A percentile compares a stretch with the other conserved stretches of the same genome.
Evolutionary conservation across 768 basidiomycete genomes (phyloP).

Genomic region (Crassisporium funariophilum): DNA sequence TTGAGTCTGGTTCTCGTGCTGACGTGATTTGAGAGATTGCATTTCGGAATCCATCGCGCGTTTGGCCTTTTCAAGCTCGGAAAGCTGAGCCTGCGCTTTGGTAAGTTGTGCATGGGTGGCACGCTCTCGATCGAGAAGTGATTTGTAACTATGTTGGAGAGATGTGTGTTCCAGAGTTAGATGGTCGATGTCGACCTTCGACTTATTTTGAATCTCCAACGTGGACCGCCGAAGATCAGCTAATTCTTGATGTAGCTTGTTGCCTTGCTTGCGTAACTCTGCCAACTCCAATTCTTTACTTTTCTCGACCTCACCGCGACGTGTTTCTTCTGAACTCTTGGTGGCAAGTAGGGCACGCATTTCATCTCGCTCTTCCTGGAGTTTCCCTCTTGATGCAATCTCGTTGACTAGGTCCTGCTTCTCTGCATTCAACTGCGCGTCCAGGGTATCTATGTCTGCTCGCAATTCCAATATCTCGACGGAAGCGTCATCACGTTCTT

Average conservation of each 20-base stretch:
- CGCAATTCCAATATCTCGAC: slow-evolving; percentile 72
- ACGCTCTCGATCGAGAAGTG: slow-evolving; percentile 65
- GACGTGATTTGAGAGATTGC: slow-evolving; percentile 64
- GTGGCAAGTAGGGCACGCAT: slow-evolving; percentile 82
- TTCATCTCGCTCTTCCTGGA: slow-evolving; percentile 85
- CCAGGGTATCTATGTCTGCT: slow-evolving; percentile 65
- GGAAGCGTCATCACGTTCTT: slow-evolving; percentile 53
- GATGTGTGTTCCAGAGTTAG: slow-evolving; percentile 59
- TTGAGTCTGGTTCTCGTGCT: slow-evolving; percentile 66
- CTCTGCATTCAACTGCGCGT: slow-evolving; percentile 61
- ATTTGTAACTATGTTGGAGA: slow-evolving; percentile 60
- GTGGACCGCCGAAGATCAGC: slow-evolving; percentile 61
- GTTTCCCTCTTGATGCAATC: slow-evolving; percentile 51
- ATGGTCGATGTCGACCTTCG: slow-evolving; percentile 75
- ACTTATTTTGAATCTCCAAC: slow-evolving; percentile 68
- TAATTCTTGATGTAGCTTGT: slow-evolving; percentile 66
- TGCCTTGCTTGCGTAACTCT: slow-evolving; percentile 65
- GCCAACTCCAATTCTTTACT: slow-evolving; percentile 85
- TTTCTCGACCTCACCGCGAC: slow-evolving; percentile 80
- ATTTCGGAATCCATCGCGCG: slow-evolving; percentile 72
- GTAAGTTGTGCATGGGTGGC: slow-evolving; percentile 50
- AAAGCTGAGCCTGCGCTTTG: slow-evolving; percentile 48
- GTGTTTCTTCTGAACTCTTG: slow-evolving; percentile 84
- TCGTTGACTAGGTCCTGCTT: slow-evolving; percentile 52
- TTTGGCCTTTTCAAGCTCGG: slow-evolving; percentile 70